Evolutionary conservation across 805 yeast genomes (phyloP), one percentile per base, ranked within the genome.

Genomic region (Ogataea paradorogensis): DNA sequence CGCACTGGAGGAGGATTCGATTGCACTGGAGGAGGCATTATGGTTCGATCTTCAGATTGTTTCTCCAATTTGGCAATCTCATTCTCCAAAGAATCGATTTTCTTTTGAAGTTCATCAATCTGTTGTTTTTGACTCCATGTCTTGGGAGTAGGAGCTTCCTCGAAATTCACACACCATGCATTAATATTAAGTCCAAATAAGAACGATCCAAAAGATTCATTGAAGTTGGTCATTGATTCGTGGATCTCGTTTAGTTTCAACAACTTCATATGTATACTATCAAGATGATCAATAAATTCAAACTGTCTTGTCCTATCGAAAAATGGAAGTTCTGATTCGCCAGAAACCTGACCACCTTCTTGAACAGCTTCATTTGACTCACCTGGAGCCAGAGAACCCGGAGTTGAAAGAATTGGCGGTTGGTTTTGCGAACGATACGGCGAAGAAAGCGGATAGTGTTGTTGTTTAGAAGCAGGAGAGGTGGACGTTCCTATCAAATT

Each of bases 151-250:
- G 63, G 59, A 2, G 58, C 45, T 33, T 59, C 56, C 15, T 67
- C 63, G 51, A 85, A 85, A 53, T 84, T 89, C 20, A 84, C 84
- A 62, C 95, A 85, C 82, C 93, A 88, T 46, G 95, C 90, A 53
- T 89, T 87, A 61, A 87, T 79, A 56, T 83, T 78, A 35, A 88
- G 62, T 1, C 96, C 95, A 53, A 84, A 86, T 37, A 88, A 57
- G 39, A 88, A 80, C 27, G 90, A 46, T 8, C 56, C 80, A 51
- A 89, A 77, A 2, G 87, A 76, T 60, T 88, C 96, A 56, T 87
- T 87, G 60, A 89, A 82, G 21, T 70, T 66, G 3, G 72, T 70
- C 15, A 89, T 61, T 5, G 77, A 75, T 30, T 79, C 76, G 60
- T 87, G 88, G 9, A 82, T 72, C 35, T 61, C 62, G 37, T 76